Evolutionary conservation across 768 basidiomycete species (phyloP), one percentile per base, ranked within the genome.

Genomic region (Suillus spraguei): DNA sequence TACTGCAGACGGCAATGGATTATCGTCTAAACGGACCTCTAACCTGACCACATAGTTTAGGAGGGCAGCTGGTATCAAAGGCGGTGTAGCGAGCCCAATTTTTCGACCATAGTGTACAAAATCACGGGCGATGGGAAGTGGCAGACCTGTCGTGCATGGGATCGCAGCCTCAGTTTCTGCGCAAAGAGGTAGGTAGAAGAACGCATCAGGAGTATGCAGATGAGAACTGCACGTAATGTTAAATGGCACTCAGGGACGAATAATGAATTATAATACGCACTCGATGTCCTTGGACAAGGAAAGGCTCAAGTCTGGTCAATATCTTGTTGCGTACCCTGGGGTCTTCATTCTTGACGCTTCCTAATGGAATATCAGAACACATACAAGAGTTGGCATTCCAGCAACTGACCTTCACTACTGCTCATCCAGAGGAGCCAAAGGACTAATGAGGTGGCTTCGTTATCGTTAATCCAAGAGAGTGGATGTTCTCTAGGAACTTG

Each of bases 381-480:
- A 54, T 63, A 42, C 33, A 42, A 46, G 22, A 17, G 38, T 47
- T 63, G 52, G 50, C 11, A 39, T 13, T 60, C 35, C 60, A 55
- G 60, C 56, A 42, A 60, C 78, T 67, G 63, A 75, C 83, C 78
- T 73, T 71, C 73, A 59, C 68, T 77, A 54, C 67, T 75, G 10
- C 77, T 76, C 79, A 82, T 77, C 84, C 83, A 84, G 36, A 82
- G 68, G 20, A 85, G 66, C 82, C 82, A 84, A 5, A 80, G 44
- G 10, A 77, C 71, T 22, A 85, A 69, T 14, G 82, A 77, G 39
- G 77, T 75, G 20, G 75, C 67, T 44, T 77, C 77, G 5, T 69
- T 66, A 66, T 82, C 78, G 22, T 32, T 58, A 5, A 47, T 44
- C 62, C 59, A 56, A 42, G 54, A 62, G 33, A 44, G 72, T 64